These are phyloP conservation scores for Aspergillus terreus DNA, from an alignment of 2,329 filamentous ascomycete genomes.

Conservation along the genomic window DNA sequence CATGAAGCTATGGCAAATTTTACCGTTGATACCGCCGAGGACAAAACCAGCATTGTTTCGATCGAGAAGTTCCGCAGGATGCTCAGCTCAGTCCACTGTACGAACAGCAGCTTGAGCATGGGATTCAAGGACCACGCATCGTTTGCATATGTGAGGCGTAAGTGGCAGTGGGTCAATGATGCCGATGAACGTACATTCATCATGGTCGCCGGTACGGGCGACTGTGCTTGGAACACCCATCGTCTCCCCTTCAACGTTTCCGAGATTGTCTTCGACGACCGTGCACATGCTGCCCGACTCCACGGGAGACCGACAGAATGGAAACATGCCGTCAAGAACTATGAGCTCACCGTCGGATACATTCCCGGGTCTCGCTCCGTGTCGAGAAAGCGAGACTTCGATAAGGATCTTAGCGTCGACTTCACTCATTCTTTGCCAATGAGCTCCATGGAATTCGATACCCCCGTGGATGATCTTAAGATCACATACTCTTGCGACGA, in stretches of 20 bases:
- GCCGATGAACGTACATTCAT: slow-evolving; percentile 14
- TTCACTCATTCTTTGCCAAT: slow-evolving; percentile 16
- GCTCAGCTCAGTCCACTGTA: slow-evolving; percentile 14
- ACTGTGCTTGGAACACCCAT: slow-evolving; percentile 20
- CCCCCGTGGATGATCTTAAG: slow-evolving; percentile 6
- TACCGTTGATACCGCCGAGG: slow-evolving; percentile 13
- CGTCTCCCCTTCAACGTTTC: slow-evolving; percentile 19
- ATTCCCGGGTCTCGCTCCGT: neutral
- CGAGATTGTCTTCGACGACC: slow-evolving; percentile 14
- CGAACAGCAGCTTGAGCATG: slow-evolving; percentile 13
- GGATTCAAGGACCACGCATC: slow-evolving; percentile 10
- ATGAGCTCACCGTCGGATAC: slow-evolving; percentile 16
- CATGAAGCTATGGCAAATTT: slow-evolving; percentile 15
- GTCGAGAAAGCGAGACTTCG: slow-evolving; percentile 7
- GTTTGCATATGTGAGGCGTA: slow-evolving; percentile 11
- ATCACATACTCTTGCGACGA: slow-evolving; percentile 12
- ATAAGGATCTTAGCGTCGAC: slow-evolving; percentile 9
- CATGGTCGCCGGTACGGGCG: slow-evolving; percentile 17
- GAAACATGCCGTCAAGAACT: slow-evolving; percentile 16
- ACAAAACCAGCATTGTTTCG: slow-evolving; percentile 15
- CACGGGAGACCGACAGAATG: slow-evolving; percentile 15
- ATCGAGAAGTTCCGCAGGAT: slow-evolving; percentile 15
- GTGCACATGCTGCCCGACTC: slow-evolving; percentile 11
- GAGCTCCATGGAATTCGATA: slow-evolving; percentile 12
- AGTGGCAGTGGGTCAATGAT: slow-evolving; percentile 21